These are phyloP conservation scores for Castanea sativa DNA, from an alignment of 306 rosid genomes.

Conservation along the genomic window DNA sequence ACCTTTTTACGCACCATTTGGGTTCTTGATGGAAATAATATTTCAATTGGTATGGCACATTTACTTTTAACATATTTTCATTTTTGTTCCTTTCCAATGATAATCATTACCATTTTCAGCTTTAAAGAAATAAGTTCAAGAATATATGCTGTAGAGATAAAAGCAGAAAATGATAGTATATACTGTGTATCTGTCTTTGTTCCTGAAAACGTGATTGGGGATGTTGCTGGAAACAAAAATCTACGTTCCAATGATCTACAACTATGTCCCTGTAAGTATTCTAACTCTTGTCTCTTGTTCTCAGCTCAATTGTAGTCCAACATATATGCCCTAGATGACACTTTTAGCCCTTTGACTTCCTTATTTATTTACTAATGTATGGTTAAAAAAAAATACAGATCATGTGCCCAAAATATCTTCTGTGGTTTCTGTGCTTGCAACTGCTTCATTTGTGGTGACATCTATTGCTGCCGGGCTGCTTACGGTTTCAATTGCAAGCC, in stretches of 20 bases:
- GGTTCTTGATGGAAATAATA: neutral
- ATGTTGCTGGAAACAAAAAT: slow-evolving; percentile 84
- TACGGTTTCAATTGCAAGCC: slow-evolving; percentile 79
- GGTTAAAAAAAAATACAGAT: slow-evolving; percentile 47
- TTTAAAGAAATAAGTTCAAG: slow-evolving; percentile 48
- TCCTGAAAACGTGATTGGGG: slow-evolving; percentile 68
- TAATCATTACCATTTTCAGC: slow-evolving; percentile 38
- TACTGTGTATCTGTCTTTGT: slow-evolving; percentile 44
- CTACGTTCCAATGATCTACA: slow-evolving; percentile 79
- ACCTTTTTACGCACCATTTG: neutral
- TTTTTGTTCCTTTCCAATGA: slow-evolving; percentile 13
- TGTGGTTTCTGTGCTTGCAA: slow-evolving; percentile 49
- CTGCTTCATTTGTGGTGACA: slow-evolving; percentile 62
- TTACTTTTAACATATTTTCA: neutral
- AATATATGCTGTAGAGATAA: slow-evolving; percentile 52
- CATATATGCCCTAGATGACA: neutral
- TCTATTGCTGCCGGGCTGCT: slow-evolving; percentile 70
- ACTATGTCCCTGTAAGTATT: slow-evolving; percentile 81
- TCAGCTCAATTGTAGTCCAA: slow-evolving; percentile 7
- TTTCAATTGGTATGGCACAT: neutral
- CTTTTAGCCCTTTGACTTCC: neutral
- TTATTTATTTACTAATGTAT: neutral
- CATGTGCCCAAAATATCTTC: slow-evolving; percentile 53
- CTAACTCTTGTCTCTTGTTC: neutral
- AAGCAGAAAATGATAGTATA: slow-evolving; percentile 40